These are phyloP conservation scores for Linnemannia hyalina DNA, from an alignment of 192 early-diverging fungal species.

Conservation along the genomic window DNA sequence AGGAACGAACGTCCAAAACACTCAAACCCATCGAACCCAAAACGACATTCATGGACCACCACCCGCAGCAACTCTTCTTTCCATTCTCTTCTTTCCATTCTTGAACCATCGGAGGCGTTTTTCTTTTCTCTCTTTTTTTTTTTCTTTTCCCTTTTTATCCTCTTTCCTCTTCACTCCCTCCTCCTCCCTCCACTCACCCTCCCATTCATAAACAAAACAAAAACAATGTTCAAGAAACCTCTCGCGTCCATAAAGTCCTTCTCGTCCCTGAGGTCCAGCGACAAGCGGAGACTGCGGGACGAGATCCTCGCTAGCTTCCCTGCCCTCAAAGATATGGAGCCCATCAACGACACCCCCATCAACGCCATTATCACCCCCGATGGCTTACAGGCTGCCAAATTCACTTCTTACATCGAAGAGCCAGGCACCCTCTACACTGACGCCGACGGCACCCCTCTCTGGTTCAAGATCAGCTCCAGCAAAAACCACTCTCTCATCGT, in stretches of 20 bases:
- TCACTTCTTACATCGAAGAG: constrained; percentile 73
- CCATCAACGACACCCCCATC: constrained; percentile 48
- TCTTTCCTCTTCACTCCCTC: background rate
- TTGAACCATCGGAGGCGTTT: too few species aligned
- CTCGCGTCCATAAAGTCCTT: constrained; percentile 75
- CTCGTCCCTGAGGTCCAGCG: constrained; percentile 75
- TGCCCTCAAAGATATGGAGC: constrained; percentile 54
- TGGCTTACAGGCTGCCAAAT: constrained; percentile 73
- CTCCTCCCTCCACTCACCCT: background rate
- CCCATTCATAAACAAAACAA: background rate
- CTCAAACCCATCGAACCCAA: background rate
- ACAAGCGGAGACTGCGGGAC: constrained; percentile 72
- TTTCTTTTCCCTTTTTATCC: background rate
- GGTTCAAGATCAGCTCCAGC: constrained; percentile 70
- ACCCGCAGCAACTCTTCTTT: background rate
- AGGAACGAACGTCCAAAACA: background rate
- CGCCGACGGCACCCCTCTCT: constrained; percentile 70
- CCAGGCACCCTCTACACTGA: constrained; percentile 75
- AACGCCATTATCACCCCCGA: constrained; percentile 62
- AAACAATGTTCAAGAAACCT: constrained; percentile 82
- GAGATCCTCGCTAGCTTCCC: constrained; percentile 71
- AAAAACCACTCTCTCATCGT: constrained; percentile 59
- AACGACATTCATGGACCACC: background rate
- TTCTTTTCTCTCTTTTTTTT: too few species aligned
- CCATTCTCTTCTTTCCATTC: background rate